Base-by-base conservation (phyloP, 2,329 filamentous ascomycete species). In the Cladosporium sp. region DNA sequence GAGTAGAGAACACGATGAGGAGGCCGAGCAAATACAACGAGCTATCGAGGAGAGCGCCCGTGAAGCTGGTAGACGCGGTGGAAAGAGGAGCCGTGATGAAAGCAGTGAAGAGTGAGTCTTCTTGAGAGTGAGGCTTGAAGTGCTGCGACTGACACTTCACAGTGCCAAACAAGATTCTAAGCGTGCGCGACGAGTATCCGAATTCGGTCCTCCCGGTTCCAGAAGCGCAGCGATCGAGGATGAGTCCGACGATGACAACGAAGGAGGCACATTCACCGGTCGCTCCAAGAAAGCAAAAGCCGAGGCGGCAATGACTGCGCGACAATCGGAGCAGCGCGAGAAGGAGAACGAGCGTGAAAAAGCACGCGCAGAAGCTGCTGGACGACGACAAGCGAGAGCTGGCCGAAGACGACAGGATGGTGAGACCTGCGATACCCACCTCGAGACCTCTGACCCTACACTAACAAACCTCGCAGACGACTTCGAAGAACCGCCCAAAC, bases 31-130 rank as follows among this genome's bases (percentile, higher is more conserved):
- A 62, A 70, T 99, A 34, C 83, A 90, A 49, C 83, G 88, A 58
- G 93, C 92, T 24, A 90, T 99, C 60, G 92, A 97, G 68, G 91
- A 95, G 55, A 99, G 93, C 74, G 96, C 91, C 71, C 85, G 88
- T 64, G 89, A 95, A 38, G 74, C 70, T 30, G 73, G 74, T 34
- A 78, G 73, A 45, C 79, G 86, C 57, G 83, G 88, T 63, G 79
- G 82, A 19, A 99, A 99, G 73, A 79, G 93, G 63, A 85, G 84
- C 55, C 82, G 92, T 55, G 95, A 93, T 63, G 89, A 93, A 54
- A 96, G 89, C 56, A 95, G 89, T 56, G 90, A 96, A 79, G 89
- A 95, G 92, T 97, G 78, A 71, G 89, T 82, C 36, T 4, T 48
- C 19, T 15, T 11, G n/a, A 89, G 56, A 95, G 89, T 56, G 90